Conservation (phyloP, 2,329 filamentous ascomycete genomes). For the Phyllosticta ampelicida region DNA sequence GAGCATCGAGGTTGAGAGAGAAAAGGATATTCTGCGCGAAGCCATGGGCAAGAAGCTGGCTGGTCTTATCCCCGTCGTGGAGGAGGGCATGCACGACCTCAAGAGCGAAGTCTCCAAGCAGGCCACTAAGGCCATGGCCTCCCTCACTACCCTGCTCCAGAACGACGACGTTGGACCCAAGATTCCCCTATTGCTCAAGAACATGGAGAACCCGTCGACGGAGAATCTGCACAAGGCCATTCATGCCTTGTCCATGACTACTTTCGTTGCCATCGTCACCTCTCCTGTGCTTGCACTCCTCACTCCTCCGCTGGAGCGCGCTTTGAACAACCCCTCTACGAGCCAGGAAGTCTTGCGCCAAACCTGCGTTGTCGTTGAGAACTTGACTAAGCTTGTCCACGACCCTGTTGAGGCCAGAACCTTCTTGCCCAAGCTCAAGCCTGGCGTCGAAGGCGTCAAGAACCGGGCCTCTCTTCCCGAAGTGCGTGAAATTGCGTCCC, state of each 20-base stretch:
- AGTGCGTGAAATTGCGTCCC: constrained; percentile 78
- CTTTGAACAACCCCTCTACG: constrained; percentile 82
- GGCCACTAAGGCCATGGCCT: constrained; percentile 83
- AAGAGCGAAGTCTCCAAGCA: constrained; percentile 79
- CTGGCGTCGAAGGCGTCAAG: constrained; percentile 81
- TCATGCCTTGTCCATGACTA: constrained; percentile 90
- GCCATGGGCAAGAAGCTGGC: constrained; percentile 83
- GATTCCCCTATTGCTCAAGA: constrained; percentile 84
- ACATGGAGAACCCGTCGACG: constrained; percentile 86
- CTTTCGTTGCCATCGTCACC: constrained; percentile 94
- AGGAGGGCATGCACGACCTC: constrained; percentile 91
- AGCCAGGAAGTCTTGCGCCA: constrained; percentile 90
- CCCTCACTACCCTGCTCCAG: constrained; percentile 76
- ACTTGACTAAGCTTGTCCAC: constrained; percentile 95
- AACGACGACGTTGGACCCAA: constrained; percentile 94
- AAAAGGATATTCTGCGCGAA: constrained; percentile 83
- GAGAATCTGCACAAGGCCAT: constrained; percentile 91
- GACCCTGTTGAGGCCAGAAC: constrained; percentile 88
- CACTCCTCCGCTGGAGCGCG: constrained; percentile 87
- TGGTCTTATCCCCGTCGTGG: constrained; percentile 78
- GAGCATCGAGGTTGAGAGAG: constrained; percentile 70
- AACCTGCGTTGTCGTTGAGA: constrained; percentile 93
- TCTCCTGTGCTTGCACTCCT: constrained; percentile 90
- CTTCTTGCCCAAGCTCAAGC: constrained; percentile 88
- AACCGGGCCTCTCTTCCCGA: constrained; percentile 87